These are phyloP conservation scores for Datisca glomerata DNA, from an alignment of 306 rosid genomes.

Conservation along the genomic window DNA sequence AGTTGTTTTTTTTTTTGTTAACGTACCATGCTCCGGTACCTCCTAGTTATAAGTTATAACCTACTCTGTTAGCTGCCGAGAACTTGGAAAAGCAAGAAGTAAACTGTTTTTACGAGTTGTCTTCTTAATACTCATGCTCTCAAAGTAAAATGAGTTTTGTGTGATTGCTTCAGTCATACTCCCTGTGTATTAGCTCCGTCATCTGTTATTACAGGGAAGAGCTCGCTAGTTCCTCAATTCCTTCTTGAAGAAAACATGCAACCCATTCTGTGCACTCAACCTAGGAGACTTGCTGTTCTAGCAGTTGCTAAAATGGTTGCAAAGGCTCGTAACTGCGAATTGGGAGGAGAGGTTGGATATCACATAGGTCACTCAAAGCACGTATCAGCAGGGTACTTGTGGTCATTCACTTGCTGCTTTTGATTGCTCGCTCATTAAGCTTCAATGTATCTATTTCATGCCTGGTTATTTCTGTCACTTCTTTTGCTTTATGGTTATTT, in stretches of 20 bases:
- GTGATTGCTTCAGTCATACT: slow-evolving; percentile 10
- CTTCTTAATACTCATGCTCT: too few species aligned
- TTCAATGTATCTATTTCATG: neutral
- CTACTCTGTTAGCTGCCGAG: too few species aligned
- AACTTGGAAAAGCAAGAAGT: too few species aligned
- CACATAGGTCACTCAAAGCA: slow-evolving; percentile 76
- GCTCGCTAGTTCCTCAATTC: slow-evolving; percentile 91
- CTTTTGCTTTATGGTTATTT: neutral
- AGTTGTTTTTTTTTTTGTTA: too few species aligned
- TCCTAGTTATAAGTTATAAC: too few species aligned
- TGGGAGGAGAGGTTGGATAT: slow-evolving; percentile 85
- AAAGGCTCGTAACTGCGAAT: slow-evolving; percentile 50
- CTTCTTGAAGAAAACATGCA: slow-evolving; percentile 64
- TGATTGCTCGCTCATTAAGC: neutral
- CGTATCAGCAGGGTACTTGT: slow-evolving; percentile 38
- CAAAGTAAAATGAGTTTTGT: neutral
- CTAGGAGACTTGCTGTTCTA: slow-evolving; percentile 88
- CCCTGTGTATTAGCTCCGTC: slow-evolving; percentile 5
- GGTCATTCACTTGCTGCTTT: neutral
- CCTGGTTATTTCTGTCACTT: neutral
- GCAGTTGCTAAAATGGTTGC: slow-evolving; percentile 88
- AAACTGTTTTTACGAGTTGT: too few species aligned
- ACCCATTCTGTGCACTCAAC: slow-evolving; percentile 77
- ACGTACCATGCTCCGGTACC: too few species aligned
- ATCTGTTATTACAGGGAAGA: slow-evolving; percentile 48